These are phyloP conservation scores for Russula griseocarnosa DNA, from an alignment of 768 basidiomycete species.

Conservation along the genomic window DNA sequence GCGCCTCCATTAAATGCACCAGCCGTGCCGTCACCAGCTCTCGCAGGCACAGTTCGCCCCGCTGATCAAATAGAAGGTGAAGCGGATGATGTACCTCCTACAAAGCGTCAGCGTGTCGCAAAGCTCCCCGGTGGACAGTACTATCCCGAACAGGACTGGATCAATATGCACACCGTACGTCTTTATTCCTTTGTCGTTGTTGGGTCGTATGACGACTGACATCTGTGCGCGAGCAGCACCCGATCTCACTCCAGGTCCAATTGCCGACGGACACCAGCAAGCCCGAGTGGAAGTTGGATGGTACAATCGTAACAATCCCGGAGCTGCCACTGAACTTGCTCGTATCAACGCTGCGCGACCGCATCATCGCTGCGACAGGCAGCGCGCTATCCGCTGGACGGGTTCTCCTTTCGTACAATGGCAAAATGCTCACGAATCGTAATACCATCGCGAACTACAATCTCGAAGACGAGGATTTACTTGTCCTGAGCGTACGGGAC, in stretches of 20 bases:
- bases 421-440: constrained; percentile 84
- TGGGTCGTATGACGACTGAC: not conserved
- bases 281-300: constrained; percentile 92
- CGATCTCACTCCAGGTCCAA: constrained; percentile 81
- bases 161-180: constrained; percentile 78
- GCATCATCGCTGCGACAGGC: constrained; percentile 73
- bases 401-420: constrained; percentile 72
- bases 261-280: constrained; percentile 78
- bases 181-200: constrained; percentile 17
- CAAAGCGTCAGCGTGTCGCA: constrained; percentile 84
- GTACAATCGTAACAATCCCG: constrained; percentile 66
- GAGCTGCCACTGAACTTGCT: constrained; percentile 82
- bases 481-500: constrained; percentile 74
- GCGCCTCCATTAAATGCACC: constrained; percentile 54
- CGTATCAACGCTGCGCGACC: constrained; percentile 86
- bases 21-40: constrained; percentile 45
- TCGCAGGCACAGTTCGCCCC: constrained; percentile 65
- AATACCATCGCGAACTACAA: constrained; percentile 84
- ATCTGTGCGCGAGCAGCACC: constrained; percentile 48
- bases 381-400: constrained; percentile 76
- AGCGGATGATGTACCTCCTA: constrained; percentile 63
- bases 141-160: constrained; percentile 89
- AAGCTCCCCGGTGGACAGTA: constrained; percentile 80
- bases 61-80: constrained; percentile 78
- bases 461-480: constrained; percentile 83